Base-by-base conservation (phyloP, 306 rosid genomes). In the Quercus variabilis region DNA sequence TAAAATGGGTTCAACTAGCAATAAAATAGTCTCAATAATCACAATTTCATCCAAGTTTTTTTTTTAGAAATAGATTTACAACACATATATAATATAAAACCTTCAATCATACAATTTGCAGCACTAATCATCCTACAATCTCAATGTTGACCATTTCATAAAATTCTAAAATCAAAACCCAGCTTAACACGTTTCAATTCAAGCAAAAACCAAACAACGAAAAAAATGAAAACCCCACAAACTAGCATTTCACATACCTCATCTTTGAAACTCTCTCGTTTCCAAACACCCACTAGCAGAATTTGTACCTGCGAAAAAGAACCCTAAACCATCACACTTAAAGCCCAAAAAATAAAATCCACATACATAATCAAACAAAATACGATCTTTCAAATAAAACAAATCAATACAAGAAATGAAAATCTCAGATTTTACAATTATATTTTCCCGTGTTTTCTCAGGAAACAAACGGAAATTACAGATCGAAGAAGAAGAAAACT, bases 171-270 rank as follows among this genome's bases (percentile, higher is more conserved):
- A 49, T 7, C 15, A 28, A 5, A 30, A 59, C 28, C 7, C 30
- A 9, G 17, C 68, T 7, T 1, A 2, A 12, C 12, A 74, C 65
- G 8, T 18, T 35, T 67, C 14, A 11, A 17, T 5, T 68, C 12
- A 28, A 11, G 46, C 46, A 2, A 41, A 41, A 41, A 8, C 11
- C 46, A 8, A 41, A 0, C 3, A 41, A 55, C 10, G 31, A 1
- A 20, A 46, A 4, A 25, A 35, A 52, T 1, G 25, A 28, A 3
- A 30, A 18, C 12, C 1, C 17, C 55, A 49, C 15, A 41, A 67
- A 46, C 4, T 23, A 1, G 10, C 18, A 76, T 41, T 65, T 38
- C 4, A 18, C 64, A 73, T 83, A 92, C 97, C 97, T 92, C 94
- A 92, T 92, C 62, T 55, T 88, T 33, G 81, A 82, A 76, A n/a